phyloP scores from a whole-genome alignment of 2,329 filamentous ascomycete genomes.

The Pestalotiopsis sp. region DNA sequence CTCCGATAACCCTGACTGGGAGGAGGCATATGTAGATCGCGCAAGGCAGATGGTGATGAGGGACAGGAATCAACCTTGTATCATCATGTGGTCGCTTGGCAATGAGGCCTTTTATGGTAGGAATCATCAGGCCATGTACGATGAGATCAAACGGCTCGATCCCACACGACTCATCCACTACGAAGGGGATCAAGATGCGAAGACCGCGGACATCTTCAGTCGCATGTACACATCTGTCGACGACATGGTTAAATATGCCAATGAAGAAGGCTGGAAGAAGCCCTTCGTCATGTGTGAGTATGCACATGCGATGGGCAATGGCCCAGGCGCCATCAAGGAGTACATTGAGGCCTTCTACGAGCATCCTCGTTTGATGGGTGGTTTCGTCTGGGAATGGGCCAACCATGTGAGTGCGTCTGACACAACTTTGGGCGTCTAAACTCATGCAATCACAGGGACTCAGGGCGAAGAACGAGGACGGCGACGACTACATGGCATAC shows the following conservation, averaged over 20 bases:
- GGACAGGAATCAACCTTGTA: conserved; percentile 60
- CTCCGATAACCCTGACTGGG: conserved; percentile 64
- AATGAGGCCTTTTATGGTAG: conserved; percentile 73
- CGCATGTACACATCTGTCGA: conserved; percentile 65
- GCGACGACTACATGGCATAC: conserved; percentile 55
- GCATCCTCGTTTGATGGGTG: conserved; percentile 62
- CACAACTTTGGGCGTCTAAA: not conserved
- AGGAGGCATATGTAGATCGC: conserved; percentile 67
- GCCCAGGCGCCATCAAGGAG: conserved; percentile 67
- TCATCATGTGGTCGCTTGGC: conserved; percentile 73
- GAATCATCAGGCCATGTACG: conserved; percentile 70
- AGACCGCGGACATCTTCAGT: conserved; percentile 64
- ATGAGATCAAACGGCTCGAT: conserved; percentile 61
- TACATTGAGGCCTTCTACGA: conserved; percentile 68
- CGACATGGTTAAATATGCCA: conserved; percentile 41
- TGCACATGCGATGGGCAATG: conserved; percentile 72
- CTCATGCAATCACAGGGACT: conserved; percentile 35
- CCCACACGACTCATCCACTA: conserved; percentile 65
- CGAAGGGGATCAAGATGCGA: conserved; percentile 61
- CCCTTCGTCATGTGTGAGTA: conserved; percentile 62
- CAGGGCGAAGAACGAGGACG: conserved; percentile 43
- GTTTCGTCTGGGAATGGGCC: conserved; percentile 68
- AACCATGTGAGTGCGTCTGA: conserved; percentile 48
- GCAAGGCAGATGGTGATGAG: conserved; percentile 65
- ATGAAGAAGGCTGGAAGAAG: conserved; percentile 49